Conservation (phyloP, 208 protist species). For the Acanthamoeba lenticulata region DNA sequence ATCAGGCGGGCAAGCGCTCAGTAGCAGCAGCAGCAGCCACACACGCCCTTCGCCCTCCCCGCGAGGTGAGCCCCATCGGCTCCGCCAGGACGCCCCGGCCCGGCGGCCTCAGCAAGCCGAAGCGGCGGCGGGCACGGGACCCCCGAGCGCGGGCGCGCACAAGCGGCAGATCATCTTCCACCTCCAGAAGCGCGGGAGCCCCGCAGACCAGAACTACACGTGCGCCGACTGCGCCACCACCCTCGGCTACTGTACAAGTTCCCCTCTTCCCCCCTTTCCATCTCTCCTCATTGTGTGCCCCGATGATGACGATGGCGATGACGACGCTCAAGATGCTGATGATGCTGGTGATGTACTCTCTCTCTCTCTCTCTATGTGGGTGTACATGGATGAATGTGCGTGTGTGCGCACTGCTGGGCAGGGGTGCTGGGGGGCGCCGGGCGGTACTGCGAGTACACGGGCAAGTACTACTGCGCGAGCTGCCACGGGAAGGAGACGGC, state of each 20-base stretch:
- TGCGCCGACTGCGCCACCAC: background rate
- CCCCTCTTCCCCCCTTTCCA: background rate
- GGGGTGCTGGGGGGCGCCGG: background rate
- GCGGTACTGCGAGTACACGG: conserved; percentile 71
- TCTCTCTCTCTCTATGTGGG: background rate
- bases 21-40: too few species aligned
- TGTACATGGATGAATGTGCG: background rate
- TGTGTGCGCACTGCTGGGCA: background rate
- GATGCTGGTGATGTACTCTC: too few species aligned
- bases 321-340: too few species aligned
- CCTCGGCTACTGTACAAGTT: background rate
- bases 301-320: too few species aligned
- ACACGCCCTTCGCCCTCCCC: too few species aligned
- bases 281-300: too few species aligned
- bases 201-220: background rate
- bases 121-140: background rate
- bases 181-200: background rate
- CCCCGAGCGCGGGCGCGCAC: too few species aligned
- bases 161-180: conserved; percentile 4
- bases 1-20: too few species aligned
- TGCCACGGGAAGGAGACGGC: conserved; percentile 49
- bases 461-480: conserved; percentile 51
- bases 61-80: too few species aligned
- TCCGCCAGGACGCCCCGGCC: too few species aligned
- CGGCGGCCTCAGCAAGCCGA: background rate